Evolutionary conservation across 192 early-diverging fungal genomes (phyloP), one percentile per base, ranked within the genome.

Genomic region (Radiomyces spectabilis): DNA sequence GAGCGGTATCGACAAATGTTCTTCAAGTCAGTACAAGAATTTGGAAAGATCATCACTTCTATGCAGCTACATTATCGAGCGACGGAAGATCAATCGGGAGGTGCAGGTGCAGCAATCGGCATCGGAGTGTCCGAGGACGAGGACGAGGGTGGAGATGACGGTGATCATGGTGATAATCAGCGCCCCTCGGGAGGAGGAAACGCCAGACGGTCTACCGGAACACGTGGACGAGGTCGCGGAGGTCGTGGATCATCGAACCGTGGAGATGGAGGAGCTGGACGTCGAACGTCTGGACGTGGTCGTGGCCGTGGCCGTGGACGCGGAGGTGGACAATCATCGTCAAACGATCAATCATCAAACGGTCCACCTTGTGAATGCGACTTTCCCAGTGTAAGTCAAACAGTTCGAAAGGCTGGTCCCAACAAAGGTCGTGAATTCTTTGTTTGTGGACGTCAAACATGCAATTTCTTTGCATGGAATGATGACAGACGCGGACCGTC

Each of bases 1-100:
- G 55, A 66, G 2, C 72, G 83, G 68, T 97, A 97, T 69, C 48
- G 68, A 42, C 69, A 75, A 1, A 89, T 93, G 10, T 97, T 85
- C 67, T 41, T 61, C 1, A 73, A 61, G 25, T 75, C 80, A 5
- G 66, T 50, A 2, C 31, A 54, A 5, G 78, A 85, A 22, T 61
- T 75, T 7, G 65, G 53, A 6, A 68, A 53, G 40, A 72, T 86
- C 25, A 77, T 76, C 72, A 50, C 6, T 68, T 78, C 59, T 50
- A 47, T 33, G 63, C 63, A 37, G 63, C 57, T 45, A 5, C 8
- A 62, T n/a, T 47, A 35, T 41, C 15, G 39, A 35, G 24, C 34
- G 1, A 37, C 45, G 13, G 53, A 78, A 24, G 61, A 61, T 25
- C 53, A 64, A 19, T 48, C 53, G 2, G 57, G 50, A 6, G 33